These are phyloP conservation scores for Pinus taeda DNA, from an alignment of 75 land plant species.

Conservation along the genomic window DNA sequence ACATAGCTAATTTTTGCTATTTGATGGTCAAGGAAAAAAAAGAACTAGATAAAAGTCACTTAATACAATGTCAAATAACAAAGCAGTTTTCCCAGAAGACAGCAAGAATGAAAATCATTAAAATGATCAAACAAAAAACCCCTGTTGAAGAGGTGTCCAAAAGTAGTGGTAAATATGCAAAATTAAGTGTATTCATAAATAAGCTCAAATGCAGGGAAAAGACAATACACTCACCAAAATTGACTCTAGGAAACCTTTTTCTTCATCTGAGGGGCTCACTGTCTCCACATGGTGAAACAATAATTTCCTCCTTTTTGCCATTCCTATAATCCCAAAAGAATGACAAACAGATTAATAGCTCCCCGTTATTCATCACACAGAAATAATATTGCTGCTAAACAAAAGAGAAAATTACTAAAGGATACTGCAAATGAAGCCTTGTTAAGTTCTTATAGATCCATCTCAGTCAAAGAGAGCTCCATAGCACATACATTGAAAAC, in stretches of 20 bases:
- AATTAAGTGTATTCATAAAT: background rate
- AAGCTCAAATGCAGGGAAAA: too few relatives aligned
- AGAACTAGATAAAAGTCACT: background rate
- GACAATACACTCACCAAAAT: slow-evolving; percentile 1
- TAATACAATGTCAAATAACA: background rate
- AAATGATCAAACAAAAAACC: background rate
- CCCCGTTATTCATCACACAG: background rate
- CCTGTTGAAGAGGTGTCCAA: background rate
- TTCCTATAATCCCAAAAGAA: background rate
- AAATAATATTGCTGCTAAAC: background rate
- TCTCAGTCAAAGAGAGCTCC: background rate
- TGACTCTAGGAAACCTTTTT: background rate
- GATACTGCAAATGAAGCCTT: background rate
- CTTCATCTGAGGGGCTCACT: slow-evolving; percentile 1
- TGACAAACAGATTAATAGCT: slow-evolving; percentile 1
- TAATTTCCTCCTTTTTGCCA: slow-evolving; percentile 3
- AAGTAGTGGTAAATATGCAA: background rate
- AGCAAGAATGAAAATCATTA: background rate
- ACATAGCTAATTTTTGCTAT: background rate
- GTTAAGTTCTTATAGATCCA: background rate
- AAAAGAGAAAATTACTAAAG: too few relatives aligned
- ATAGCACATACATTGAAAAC: background rate
- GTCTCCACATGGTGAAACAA: slow-evolving; percentile 9
- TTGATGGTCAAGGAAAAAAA: background rate
- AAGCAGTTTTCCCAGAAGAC: background rate